Evolutionary conservation across 768 basidiomycete species (phyloP), one percentile per base, ranked within the genome.

Genomic region (Kwoniella sp.): DNA sequence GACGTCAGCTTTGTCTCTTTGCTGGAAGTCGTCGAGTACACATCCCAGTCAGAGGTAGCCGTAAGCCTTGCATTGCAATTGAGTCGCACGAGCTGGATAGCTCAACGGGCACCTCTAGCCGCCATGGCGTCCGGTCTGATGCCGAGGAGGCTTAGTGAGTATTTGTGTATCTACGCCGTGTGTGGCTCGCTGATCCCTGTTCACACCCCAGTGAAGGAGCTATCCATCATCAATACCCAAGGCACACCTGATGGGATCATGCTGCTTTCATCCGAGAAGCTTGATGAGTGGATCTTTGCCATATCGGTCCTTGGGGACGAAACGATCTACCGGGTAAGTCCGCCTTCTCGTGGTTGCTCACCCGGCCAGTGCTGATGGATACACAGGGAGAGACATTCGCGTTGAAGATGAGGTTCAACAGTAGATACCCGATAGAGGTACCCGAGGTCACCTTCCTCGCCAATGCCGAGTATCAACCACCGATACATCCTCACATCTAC

Each of bases 151-250:
- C n/a, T n/a, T n/a, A n/a, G n/a, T n/a, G n/a, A n/a, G n/a, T n/a
- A n/a, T n/a, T n/a, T n/a, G n/a, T n/a, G n/a, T n/a, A n/a, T n/a
- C n/a, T n/a, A n/a, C n/a, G n/a, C n/a, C n/a, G n/a, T n/a, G n/a
- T n/a, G n/a, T n/a, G n/a, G n/a, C n/a, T n/a, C n/a, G n/a, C n/a
- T n/a, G n/a, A n/a, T n/a, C n/a, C n/a, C n/a, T n/a, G n/a, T n/a
- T n/a, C n/a, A n/a, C n/a, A n/a, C n/a, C n/a, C n/a, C 33, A 70
- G 69, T 65, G 59, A 73, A 73, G 42, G 71, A 73, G 52, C 61
- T 73, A 5, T 32, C 46, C 11, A 63, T 67, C n/a, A 65, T 73
- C 53, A 46, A 63, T 9, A 37, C 46, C 9, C 64, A 66, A 39
- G 69, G 69, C 9, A 69, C 67, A 12, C 69, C 71, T 11, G 50